These are phyloP conservation scores for Eucalyptus pauciflora DNA, from an alignment of 345 rosid genomes.

Conservation along the genomic window DNA sequence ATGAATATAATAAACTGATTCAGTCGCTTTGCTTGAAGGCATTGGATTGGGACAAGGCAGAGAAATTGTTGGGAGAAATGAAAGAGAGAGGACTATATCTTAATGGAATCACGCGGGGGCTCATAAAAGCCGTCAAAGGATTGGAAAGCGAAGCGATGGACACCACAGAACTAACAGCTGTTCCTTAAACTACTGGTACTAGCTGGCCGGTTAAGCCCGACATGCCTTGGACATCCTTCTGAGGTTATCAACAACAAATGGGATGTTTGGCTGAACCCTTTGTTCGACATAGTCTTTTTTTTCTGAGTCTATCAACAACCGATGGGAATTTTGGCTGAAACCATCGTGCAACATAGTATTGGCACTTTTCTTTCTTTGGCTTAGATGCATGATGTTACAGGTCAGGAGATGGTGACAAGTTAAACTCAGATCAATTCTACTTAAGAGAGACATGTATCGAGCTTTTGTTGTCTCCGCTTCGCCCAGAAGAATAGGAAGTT, in stretches of 20 bases:
- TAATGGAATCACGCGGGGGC: slow-evolving; percentile 58
- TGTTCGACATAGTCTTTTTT: neutral
- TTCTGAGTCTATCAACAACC: neutral
- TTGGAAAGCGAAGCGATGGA: slow-evolving; percentile 39
- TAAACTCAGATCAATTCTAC: neutral
- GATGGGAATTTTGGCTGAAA: neutral
- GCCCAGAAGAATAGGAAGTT: neutral
- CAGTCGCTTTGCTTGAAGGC: slow-evolving; percentile 76
- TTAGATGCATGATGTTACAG: neutral
- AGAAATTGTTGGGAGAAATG: slow-evolving; percentile 59
- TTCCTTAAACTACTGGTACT: slow-evolving; percentile 2
- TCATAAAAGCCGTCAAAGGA: slow-evolving; percentile 71
- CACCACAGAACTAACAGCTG: slow-evolving; percentile 2
- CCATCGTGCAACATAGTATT: neutral
- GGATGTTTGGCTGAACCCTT: neutral
- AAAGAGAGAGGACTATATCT: slow-evolving; percentile 55
- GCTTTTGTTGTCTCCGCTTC: neutral
- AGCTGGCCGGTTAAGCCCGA: neutral
- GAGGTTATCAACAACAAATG: neutral
- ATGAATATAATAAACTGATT: slow-evolving; percentile 72
- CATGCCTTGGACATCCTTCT: neutral
- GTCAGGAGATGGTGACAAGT: neutral
- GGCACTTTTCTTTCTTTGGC: neutral
- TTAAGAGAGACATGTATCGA: neutral
- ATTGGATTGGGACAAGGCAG: slow-evolving; percentile 64